These are phyloP conservation scores for Solanum ossicruentum DNA, from an alignment of 257 asterid genomes.

Conservation along the genomic window DNA sequence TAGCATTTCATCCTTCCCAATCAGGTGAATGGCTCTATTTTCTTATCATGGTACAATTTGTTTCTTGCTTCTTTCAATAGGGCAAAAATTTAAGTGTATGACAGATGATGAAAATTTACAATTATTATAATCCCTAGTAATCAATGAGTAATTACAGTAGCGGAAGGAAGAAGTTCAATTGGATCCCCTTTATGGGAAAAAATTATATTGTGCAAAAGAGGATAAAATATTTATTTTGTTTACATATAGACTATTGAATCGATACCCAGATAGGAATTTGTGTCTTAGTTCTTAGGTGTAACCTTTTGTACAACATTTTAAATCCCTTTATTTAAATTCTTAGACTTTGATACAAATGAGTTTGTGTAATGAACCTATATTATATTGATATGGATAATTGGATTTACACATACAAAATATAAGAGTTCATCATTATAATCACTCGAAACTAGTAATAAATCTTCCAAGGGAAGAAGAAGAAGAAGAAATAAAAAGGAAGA, in stretches of 20 bases:
- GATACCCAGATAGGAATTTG: not conserved
- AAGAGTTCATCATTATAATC: too few species aligned
- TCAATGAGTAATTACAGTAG: not conserved
- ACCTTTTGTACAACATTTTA: not conserved
- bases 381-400: too few species aligned
- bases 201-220: not conserved
- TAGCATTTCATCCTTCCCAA: not conserved
- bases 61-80: not conserved
- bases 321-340: not conserved
- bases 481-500: too few species aligned
- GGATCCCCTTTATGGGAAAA: not conserved
- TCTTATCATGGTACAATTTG: not conserved
- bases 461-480: too few species aligned
- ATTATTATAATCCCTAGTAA: not conserved
- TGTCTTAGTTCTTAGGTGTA: too few species aligned
- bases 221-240: not conserved
- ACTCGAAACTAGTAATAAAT: too few species aligned
- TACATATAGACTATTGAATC: not conserved
- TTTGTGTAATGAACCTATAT: too few species aligned
- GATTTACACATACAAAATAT: too few species aligned
- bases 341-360: not conserved
- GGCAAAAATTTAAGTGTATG: not conserved
- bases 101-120: not conserved
- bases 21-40: constrained; percentile 7
- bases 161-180: not conserved